Percentiles rank a stretch among this genome's conserved stretches.
phyloP scores from a whole-genome alignment of 345 rosid genomes.

The Hibiscus trionum region DNA sequence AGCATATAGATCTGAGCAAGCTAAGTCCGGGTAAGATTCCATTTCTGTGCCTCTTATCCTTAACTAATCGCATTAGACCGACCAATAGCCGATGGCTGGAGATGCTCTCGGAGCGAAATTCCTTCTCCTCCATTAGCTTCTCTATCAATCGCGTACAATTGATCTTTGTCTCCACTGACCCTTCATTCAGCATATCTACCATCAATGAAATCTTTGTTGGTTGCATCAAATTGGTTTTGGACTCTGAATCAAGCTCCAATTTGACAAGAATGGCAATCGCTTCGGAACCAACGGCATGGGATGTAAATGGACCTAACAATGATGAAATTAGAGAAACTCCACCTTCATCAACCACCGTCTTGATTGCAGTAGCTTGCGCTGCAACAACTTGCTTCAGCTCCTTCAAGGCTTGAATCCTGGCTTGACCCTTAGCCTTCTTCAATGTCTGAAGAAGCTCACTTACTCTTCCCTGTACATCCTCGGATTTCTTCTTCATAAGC shows the following conservation, averaged over 20 bases:
- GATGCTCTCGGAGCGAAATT: constrained; percentile 41
- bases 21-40: constrained; percentile 47
- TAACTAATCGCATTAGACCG: constrained; percentile 56
- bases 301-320: constrained; percentile 56
- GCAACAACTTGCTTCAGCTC: constrained; percentile 54
- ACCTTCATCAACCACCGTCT: constrained; percentile 47
- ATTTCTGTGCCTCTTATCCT: constrained; percentile 41
- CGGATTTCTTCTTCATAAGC: constrained; percentile 53
- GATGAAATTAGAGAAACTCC: constrained; percentile 44
- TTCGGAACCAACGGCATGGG: constrained; percentile 68
- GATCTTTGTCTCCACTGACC: constrained; percentile 54
- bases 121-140: constrained; percentile 41
- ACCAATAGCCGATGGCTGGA: constrained; percentile 54
- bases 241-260: constrained; percentile 49
- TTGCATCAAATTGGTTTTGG: constrained; percentile 48
- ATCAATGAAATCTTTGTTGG: constrained; percentile 56
- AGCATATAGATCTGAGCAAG: constrained; percentile 43
- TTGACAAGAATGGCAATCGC: constrained; percentile 58
- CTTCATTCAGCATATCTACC: constrained; percentile 66
- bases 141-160: constrained; percentile 50
- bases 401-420: constrained; percentile 54
- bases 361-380: constrained; percentile 42
- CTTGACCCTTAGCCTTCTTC: constrained; percentile 60
- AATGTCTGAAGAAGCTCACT: constrained; percentile 45
- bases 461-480: constrained; percentile 62